phyloP scores from a whole-genome alignment of 1,284 basidiomycete genomes.

The Ustilago xerochloae region DNA sequence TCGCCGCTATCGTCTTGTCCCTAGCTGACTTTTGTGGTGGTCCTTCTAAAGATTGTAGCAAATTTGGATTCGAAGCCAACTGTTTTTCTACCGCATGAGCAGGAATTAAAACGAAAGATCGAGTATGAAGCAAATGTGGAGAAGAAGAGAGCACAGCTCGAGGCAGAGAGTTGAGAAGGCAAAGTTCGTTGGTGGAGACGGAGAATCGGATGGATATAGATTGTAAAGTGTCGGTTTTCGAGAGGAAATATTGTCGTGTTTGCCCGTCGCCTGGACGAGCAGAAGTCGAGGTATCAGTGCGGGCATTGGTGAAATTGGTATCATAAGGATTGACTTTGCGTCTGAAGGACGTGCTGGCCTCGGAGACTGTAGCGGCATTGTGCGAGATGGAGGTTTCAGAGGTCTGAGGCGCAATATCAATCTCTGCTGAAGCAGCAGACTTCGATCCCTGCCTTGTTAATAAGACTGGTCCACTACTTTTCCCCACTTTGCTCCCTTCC shows the following conservation, averaged over 20 bases:
- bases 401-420: slow-evolving; percentile 7
- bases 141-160: slow-evolving; percentile 36
- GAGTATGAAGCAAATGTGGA: slow-evolving; percentile 52
- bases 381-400: background rate
- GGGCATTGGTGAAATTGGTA: background rate
- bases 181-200: slow-evolving; percentile 35
- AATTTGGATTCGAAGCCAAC: slow-evolving; percentile 17
- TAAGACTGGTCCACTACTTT: background rate
- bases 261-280: slow-evolving; percentile 10
- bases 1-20: slow-evolving; percentile 36
- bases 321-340: slow-evolving; percentile 26
- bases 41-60: slow-evolving; percentile 18
- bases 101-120: slow-evolving; percentile 51
- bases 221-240: slow-evolving; percentile 41
- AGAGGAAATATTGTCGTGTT: slow-evolving; percentile 45
- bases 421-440: slow-evolving; percentile 18
- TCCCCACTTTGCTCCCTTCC: background rate
- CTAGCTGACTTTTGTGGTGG: slow-evolving; percentile 27
- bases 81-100: slow-evolving; percentile 32
- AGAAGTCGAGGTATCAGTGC: background rate
- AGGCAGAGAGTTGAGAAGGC: slow-evolving; percentile 41
- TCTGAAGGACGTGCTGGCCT: no score
- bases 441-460: slow-evolving; percentile 24
- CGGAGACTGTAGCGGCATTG: background rate
- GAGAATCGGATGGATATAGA: slow-evolving; percentile 42